Evolutionary conservation across 768 basidiomycete species (phyloP).

Genomic region (Agrocybe chaxingu): DNA sequence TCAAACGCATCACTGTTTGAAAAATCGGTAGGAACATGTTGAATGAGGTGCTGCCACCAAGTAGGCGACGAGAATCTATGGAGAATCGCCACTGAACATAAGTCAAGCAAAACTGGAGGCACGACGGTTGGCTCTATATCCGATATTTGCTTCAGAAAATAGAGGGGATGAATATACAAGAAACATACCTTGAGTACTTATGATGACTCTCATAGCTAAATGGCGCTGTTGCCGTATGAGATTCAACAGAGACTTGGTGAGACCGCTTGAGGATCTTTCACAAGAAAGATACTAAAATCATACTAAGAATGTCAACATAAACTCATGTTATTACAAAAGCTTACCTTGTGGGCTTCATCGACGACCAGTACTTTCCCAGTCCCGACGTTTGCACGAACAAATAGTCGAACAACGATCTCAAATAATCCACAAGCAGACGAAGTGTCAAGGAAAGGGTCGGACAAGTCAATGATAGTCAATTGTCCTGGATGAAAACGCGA

Average conservation of each 20-base stretch:
- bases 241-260: constrained; percentile 55
- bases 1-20: constrained; percentile 60
- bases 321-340: constrained; percentile 1
- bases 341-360: constrained; percentile 74
- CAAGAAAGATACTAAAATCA: constrained; percentile 55
- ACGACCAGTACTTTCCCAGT: constrained; percentile 71
- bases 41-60: constrained; percentile 70
- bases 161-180: neutral
- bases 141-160: constrained; percentile 1
- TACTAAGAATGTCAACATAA: neutral
- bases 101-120: constrained; percentile 62
- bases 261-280: constrained; percentile 40
- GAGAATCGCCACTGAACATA: constrained; percentile 62
- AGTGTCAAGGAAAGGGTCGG: constrained; percentile 71
- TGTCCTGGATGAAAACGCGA: constrained; percentile 52
- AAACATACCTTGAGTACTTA: constrained; percentile 66
- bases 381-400: constrained; percentile 54
- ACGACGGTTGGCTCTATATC: constrained; percentile 67
- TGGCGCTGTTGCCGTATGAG: constrained; percentile 71
- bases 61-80: constrained; percentile 75
- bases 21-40: constrained; percentile 66
- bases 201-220: constrained; percentile 66
- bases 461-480: constrained; percentile 66
- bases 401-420: constrained; percentile 64
- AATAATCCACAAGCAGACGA: constrained; percentile 67